Base-by-base conservation (phyloP, 495 filamentous ascomycete genomes). In the Neurospora sp. region DNA sequence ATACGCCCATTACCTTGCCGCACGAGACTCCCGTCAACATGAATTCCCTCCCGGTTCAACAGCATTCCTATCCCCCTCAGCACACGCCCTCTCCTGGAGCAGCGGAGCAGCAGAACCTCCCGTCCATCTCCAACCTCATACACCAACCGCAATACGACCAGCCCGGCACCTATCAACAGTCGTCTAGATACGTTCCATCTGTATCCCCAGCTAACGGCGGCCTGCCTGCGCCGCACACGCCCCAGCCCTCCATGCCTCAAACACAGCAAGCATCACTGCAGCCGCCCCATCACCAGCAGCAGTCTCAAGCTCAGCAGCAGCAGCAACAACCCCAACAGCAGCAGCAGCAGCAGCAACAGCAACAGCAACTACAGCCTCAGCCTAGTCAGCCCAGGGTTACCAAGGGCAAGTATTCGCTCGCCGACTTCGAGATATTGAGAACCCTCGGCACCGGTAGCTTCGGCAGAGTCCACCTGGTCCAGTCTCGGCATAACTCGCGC, bases 381-480 rank as follows among this genome's bases (percentile, higher is more conserved):
- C 76, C 74, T 35, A 37, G 72, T n/a, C 77, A 77, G 74, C 39
- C 74, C 82, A 88, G 96, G 75, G 88, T 90, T 74, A 99, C 96
- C 69, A 97, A 97, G 87, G 96, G 96, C n/a, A 98, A 98, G 86
- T 99, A 99, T 82, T 92, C 94, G 16, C 88, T 98, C 74, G 86
- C 85, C 35, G 96, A 99, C 83, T 99, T 99, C 76, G 82, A 88
- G 46, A 89, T 99, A 46, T 88, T 93, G 84, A 88, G 96, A 75
- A 98, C 96, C 27, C 85, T 99, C 69, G 96, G 96, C 14, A 99
- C 96, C 40, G 96, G 96, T 44, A 98, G 95, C 82, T 99, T 99
- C 84, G 96, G 96, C 18, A 87, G 96, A 60, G 96, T 99, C 37
- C 96, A 98, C 78, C 85, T 98, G 39, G 96, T 98, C 69, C 95